Evolutionary conservation across 768 basidiomycete species (phyloP).

Genomic region (Mycena metata): DNA sequence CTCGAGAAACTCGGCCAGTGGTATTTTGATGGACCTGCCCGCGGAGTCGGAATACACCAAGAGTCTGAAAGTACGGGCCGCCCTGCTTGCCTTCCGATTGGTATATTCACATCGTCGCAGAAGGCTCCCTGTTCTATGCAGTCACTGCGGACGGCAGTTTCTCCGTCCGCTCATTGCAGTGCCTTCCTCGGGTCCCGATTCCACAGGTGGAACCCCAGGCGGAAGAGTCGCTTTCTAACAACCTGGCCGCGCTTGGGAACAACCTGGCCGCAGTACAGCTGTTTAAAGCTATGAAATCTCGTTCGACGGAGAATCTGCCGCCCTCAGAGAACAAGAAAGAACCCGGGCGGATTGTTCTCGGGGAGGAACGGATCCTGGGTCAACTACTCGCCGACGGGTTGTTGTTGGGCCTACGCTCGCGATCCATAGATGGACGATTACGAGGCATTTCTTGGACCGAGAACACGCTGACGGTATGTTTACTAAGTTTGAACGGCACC

Average conservation of each 20-base stretch:
- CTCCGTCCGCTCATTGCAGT: slow-evolving; percentile 54
- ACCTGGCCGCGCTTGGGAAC: no score
- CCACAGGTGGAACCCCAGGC: slow-evolving; percentile 41
- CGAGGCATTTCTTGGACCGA: slow-evolving; percentile 65
- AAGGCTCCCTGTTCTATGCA: slow-evolving; percentile 55
- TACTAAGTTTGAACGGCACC: no score
- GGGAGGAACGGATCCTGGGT: slow-evolving; percentile 51
- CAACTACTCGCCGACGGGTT: slow-evolving; percentile 44
- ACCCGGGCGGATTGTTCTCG: slow-evolving; percentile 48
- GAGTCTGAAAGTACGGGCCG: slow-evolving; percentile 61
- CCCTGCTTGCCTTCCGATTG: not conserved
- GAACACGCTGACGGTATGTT: slow-evolving; percentile 54
- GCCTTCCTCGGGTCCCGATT: slow-evolving; percentile 45
- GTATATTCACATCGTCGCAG: slow-evolving; percentile 43
- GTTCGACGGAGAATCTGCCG: slow-evolving; percentile 62
- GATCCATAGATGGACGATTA: slow-evolving; percentile 46
- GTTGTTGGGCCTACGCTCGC: slow-evolving; percentile 45
- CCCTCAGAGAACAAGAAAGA: slow-evolving; percentile 39
- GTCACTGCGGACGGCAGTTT: slow-evolving; percentile 61
- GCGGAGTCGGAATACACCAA: slow-evolving; percentile 59
- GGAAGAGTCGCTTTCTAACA: slow-evolving; percentile 48
- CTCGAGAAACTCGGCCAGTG: slow-evolving; percentile 69
- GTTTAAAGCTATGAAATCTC: slow-evolving; percentile 69
- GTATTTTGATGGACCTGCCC: slow-evolving; percentile 63
- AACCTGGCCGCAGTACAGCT: slow-evolving; percentile 52